Evolutionary conservation across 1,284 basidiomycete species (phyloP).

Genomic region (Cerioporus squamosus): DNA sequence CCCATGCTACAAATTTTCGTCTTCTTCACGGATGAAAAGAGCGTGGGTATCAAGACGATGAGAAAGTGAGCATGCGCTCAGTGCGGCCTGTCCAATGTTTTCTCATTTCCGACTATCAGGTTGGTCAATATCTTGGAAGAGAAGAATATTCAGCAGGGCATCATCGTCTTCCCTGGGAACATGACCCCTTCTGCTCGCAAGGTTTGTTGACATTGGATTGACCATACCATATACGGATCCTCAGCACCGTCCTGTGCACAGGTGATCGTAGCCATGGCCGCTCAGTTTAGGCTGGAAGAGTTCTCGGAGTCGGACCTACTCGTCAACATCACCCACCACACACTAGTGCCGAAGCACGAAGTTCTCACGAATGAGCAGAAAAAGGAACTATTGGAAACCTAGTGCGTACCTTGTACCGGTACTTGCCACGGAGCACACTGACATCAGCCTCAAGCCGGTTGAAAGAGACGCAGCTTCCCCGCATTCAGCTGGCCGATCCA

Average conservation of each 20-base stretch:
- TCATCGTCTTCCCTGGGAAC: constrained; percentile 95
- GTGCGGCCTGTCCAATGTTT: not conserved
- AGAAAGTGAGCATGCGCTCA: constrained; percentile 78
- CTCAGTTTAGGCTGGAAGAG: constrained; percentile 90
- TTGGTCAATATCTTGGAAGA: constrained; percentile 88
- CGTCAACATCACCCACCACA: constrained; percentile 97
- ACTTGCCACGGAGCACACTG: constrained; percentile 11
- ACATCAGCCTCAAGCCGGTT: constrained; percentile 68
- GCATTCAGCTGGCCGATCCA: constrained; percentile 95
- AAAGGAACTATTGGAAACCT: constrained; percentile 85
- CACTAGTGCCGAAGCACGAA: constrained; percentile 93
- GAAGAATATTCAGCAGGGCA: constrained; percentile 87
- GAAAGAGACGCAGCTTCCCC: constrained; percentile 97
- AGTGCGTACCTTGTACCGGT: constrained; percentile 64
- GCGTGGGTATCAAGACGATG: constrained; percentile 95
- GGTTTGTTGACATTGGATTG: constrained; percentile 46
- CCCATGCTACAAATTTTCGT: constrained; percentile 87
- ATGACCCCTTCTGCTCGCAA: constrained; percentile 98
- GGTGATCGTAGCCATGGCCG: constrained; percentile 90
- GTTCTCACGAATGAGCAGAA: constrained; percentile 90
- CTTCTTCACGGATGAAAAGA: constrained; percentile 92
- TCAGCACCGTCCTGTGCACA: constrained; percentile 33
- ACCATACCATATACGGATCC: not conserved
- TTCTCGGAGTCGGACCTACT: constrained; percentile 96
- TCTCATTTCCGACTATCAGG: constrained; percentile 45